Percentiles rank a stretch among this genome's conserved stretches.
These are phyloP conservation scores for Canavalia ensiformis DNA, from an alignment of 306 rosid genomes.

Conservation along the genomic window DNA sequence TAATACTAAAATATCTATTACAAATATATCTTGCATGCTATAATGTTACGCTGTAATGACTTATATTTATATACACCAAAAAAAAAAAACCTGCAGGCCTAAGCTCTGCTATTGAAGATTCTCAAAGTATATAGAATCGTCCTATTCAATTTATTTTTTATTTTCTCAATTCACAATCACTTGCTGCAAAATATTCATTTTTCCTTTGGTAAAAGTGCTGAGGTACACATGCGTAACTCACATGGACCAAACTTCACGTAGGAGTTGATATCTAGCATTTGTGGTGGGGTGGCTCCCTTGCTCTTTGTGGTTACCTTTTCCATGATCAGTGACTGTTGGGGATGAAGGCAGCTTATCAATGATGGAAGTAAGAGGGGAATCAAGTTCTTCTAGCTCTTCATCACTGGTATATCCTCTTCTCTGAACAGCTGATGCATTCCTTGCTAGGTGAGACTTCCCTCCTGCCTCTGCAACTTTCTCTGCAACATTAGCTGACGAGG, in stretches of 20 bases:
- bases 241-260: slow-evolving; percentile 88
- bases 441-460: slow-evolving; percentile 67
- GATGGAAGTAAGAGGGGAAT: slow-evolving; percentile 76
- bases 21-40: slow-evolving; percentile 29
- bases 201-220: slow-evolving; percentile 31
- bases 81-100: slow-evolving; percentile 37
- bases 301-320: slow-evolving; percentile 58
- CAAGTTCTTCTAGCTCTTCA: slow-evolving; percentile 91
- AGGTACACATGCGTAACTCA: slow-evolving; percentile 50
- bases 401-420: slow-evolving; percentile 94
- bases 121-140: slow-evolving; percentile 30
- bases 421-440: slow-evolving; percentile 71
- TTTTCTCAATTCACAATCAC: slow-evolving; percentile 34
- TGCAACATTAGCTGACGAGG: slow-evolving; percentile 71
- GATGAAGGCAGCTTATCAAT: slow-evolving; percentile 69
- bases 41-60: slow-evolving; percentile 12
- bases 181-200: slow-evolving; percentile 31
- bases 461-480: slow-evolving; percentile 85
- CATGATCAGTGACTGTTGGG: slow-evolving; percentile 50
- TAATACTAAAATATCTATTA: slow-evolving; percentile 6
- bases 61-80: slow-evolving; percentile 47
- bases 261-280: slow-evolving; percentile 86
- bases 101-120: slow-evolving; percentile 36
- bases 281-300: slow-evolving; percentile 42
- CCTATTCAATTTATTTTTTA: neutral